Evolutionary conservation across 441 rosid species (phyloP).

Genomic region (Gossypium schwendimanii): DNA sequence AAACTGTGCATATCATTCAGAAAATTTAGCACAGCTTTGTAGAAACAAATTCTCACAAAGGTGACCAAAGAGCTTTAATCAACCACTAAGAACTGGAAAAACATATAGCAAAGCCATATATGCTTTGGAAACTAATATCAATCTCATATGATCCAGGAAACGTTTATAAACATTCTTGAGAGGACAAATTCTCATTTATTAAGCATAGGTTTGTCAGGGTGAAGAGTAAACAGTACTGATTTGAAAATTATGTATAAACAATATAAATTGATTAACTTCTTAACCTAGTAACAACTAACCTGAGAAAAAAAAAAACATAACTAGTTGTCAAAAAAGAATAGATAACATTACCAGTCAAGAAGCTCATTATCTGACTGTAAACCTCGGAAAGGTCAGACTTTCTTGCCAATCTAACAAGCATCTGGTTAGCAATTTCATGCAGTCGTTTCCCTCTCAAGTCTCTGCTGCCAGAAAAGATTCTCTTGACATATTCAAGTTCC

Average conservation of each 20-base stretch:
- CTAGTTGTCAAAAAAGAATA: background rate
- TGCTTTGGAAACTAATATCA: background rate
- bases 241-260: background rate
- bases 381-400: conserved; percentile 62
- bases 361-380: conserved; percentile 44
- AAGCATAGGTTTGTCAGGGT: background rate
- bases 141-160: background rate
- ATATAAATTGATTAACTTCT: background rate
- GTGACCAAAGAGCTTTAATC: background rate
- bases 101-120: background rate
- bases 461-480: conserved; percentile 74
- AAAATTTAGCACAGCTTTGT: background rate
- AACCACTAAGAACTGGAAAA: background rate
- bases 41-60: background rate
- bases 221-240: background rate
- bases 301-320: background rate
- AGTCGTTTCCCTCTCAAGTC: conserved; percentile 76
- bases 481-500: conserved; percentile 86
- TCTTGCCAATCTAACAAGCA: conserved; percentile 55
- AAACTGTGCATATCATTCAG: background rate
- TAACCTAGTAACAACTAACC: too few species aligned
- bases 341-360: conserved; percentile 56
- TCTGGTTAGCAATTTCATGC: conserved; percentile 62
- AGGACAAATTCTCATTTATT: background rate
- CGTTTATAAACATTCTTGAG: background rate